Conservation (phyloP, 2,329 filamentous ascomycete genomes). For the Decorospora gaudefroyi region DNA sequence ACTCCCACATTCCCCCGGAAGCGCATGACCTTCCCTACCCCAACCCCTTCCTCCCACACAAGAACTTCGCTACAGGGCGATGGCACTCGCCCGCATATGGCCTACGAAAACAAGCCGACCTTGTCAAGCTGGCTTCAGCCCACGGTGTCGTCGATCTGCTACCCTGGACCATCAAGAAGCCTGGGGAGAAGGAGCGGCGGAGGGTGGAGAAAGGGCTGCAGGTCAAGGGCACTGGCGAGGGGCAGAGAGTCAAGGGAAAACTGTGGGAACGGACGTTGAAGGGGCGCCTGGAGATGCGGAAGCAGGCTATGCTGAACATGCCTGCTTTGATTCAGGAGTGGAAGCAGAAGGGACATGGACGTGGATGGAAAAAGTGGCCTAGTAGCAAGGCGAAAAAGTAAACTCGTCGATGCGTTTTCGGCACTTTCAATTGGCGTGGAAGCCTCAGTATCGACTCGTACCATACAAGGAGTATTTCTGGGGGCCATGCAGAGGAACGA, state of each 20-base stretch:
- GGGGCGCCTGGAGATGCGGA: slow-evolving; percentile 81
- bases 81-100: slow-evolving; percentile 86
- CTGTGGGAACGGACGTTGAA: slow-evolving; percentile 86
- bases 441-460: no score
- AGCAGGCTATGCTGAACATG: slow-evolving; percentile 94
- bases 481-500: no score
- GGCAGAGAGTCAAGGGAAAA: slow-evolving; percentile 94
- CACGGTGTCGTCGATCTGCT: slow-evolving; percentile 81
- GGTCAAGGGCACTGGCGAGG: slow-evolving; percentile 91
- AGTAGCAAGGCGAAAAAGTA: slow-evolving; percentile 45
- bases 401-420: not conserved
- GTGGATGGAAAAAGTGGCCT: slow-evolving; percentile 76
- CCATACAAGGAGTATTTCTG: no score
- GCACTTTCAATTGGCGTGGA: no score
- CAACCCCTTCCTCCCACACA: slow-evolving; percentile 82
- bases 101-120: slow-evolving; percentile 82
- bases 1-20: slow-evolving; percentile 20
- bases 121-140: slow-evolving; percentile 80
- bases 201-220: slow-evolving; percentile 78
- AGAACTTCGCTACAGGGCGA: slow-evolving; percentile 75
- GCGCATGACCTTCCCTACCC: slow-evolving; percentile 56
- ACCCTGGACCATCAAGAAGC: slow-evolving; percentile 76
- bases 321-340: slow-evolving; percentile 86
- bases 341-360: slow-evolving; percentile 77
- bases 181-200: slow-evolving; percentile 69